Evolutionary conservation across 2,329 filamentous ascomycete genomes (phyloP), one percentile per base, ranked within the genome.

Genomic region (Colletotrichum camelliae): DNA sequence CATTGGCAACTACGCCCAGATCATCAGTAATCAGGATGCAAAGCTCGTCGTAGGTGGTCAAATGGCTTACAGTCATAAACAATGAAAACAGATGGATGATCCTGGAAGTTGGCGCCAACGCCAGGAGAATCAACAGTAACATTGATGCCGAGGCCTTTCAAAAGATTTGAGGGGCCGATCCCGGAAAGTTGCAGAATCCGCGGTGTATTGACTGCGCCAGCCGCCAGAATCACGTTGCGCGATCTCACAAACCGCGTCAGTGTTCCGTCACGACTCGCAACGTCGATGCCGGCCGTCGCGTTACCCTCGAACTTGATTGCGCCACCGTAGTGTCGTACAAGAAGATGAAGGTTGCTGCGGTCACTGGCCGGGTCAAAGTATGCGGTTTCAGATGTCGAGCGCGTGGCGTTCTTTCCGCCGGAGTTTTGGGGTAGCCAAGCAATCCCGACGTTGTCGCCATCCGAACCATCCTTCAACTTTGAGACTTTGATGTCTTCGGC

Each of bases 151-250:
- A 89, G 82, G 31, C 79, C 75, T n/a, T 79, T 76, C 8, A 87
- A 80, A 15, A 87, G 79, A 4, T 78, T 78, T 18, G 77, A 78
- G 1, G 88, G 87, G 1, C 91, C 91, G 27, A 93, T 85, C 18
- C 91, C 91, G 18, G 86, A 89, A 1, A 91, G 86, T 78, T 91
- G 90, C 5, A 93, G 86, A 1, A 93, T 80, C 43, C 90, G 87
- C 2, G 90, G 90, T 0, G 89, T 89, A 80, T 91, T 89, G 80
- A 89, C 90, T 0, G 88, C 84, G 8, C 90, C 90, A 1, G 82
- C 80, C 0, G 80, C 80, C 2, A 86, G 79, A 4, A 81, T 84
- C 3, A 85, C 84, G 77, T 81, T 77, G 72, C 68, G 12, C 65
- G 80, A 66, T 27, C 58, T 64, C 52, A 70, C 27, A 35, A 67